Conservation (phyloP, 805 yeast species). For the Jamesozyma lodderae region DNA sequence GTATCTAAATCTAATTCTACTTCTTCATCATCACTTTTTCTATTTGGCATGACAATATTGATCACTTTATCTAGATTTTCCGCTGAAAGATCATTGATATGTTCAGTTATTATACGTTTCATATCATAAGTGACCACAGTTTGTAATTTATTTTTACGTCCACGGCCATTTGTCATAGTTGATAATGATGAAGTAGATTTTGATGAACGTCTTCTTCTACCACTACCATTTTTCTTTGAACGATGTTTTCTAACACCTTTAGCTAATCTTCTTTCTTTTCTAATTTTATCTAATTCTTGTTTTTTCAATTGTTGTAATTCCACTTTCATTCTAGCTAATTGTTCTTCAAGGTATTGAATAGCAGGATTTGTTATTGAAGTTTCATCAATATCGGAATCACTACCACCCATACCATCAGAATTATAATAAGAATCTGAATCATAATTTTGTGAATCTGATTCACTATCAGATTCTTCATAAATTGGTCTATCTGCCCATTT, state of each 20-base stretch:
- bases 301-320: conserved; percentile 77
- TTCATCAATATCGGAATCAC: conserved; percentile 52
- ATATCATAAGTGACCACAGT: conserved; percentile 78
- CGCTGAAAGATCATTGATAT: conserved; percentile 68
- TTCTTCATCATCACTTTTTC: conserved; percentile 61
- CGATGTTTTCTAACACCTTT: conserved; percentile 28
- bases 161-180: conserved; percentile 4
- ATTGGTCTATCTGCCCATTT: conserved; percentile 83
- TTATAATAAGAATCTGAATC: conserved; percentile 32
- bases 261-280: conserved; percentile 45
- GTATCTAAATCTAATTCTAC: conserved; percentile 94
- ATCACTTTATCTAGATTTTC: conserved; percentile 76
- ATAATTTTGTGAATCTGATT: conserved; percentile 33
- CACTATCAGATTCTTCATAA: conserved; percentile 45
- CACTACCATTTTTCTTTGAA: conserved; percentile 3
- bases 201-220: conserved; percentile 4
- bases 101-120: conserved; percentile 89
- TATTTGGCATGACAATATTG: conserved; percentile 63
- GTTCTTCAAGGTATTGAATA: conserved; percentile 79
- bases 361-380: conserved; percentile 75
- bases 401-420: conserved; percentile 26
- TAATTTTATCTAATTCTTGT: conserved; percentile 60
- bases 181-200: conserved; percentile 26
- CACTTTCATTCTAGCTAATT: conserved; percentile 72
- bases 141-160: conserved; percentile 24